Evolutionary conservation across 441 rosid species (phyloP).

Genomic region (Aquilaria agallochum): DNA sequence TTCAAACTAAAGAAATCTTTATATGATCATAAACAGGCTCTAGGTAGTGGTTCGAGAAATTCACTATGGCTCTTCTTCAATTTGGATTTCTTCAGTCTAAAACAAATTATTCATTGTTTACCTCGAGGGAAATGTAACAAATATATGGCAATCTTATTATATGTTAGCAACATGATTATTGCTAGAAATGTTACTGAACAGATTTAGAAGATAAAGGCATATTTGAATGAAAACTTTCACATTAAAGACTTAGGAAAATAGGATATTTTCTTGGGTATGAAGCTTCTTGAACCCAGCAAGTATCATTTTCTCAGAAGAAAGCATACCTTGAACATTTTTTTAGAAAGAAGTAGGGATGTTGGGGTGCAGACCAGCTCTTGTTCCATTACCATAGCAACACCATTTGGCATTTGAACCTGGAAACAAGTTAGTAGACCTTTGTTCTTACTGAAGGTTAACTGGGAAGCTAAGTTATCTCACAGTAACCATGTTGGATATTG

Average conservation of each 20-base stretch:
- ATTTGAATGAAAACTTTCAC: background rate
- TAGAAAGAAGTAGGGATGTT: background rate
- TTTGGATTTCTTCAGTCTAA: background rate
- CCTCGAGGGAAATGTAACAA: background rate
- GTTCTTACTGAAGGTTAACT: too few relatives aligned
- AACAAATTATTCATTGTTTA: constrained; percentile 1
- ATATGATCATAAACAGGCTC: constrained; percentile 4
- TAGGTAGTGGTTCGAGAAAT: too few relatives aligned
- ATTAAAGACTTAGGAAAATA: background rate
- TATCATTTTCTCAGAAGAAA: background rate
- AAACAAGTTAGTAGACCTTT: background rate
- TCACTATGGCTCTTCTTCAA: background rate
- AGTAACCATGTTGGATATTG: background rate
- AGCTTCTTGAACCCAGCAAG: background rate
- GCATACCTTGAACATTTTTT: background rate
- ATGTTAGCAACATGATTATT: constrained; percentile 3
- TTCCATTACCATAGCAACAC: background rate
- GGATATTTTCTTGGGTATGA: background rate
- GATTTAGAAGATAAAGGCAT: background rate
- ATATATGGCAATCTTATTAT: background rate
- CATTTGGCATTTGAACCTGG: background rate
- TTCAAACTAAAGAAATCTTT: background rate
- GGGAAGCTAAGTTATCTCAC: background rate
- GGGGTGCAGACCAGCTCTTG: background rate
- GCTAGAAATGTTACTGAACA: background rate